These are phyloP conservation scores for Dillenia suffruticosa DNA, from an alignment of 164 flowering plant species.

Conservation along the genomic window DNA sequence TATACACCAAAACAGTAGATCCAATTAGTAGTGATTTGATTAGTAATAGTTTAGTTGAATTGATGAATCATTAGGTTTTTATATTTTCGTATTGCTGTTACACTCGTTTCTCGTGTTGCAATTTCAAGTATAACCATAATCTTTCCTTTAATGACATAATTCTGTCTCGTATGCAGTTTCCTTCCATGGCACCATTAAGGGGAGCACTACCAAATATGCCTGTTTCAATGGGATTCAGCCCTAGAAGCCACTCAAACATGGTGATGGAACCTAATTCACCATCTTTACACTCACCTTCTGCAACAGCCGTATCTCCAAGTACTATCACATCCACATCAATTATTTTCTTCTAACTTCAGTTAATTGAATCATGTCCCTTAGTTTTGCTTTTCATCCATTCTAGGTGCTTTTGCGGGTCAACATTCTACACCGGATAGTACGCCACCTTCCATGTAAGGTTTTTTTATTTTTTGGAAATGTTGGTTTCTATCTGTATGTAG, in stretches of 20 bases:
- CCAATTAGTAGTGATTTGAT: too few relatives aligned
- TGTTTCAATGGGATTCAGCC: conserved; percentile 7
- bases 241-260: not conserved
- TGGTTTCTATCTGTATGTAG: conserved; percentile 1
- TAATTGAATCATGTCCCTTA: not conserved
- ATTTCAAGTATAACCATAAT: too few relatives aligned
- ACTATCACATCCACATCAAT: conserved; percentile 3
- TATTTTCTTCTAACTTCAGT: not conserved
- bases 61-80: too few relatives aligned
- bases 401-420: conserved; percentile 10
- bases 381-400: conserved; percentile 6
- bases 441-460: conserved; percentile 21
- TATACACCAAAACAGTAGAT: too few relatives aligned
- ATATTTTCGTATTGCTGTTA: too few relatives aligned
- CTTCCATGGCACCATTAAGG: conserved; percentile 29
- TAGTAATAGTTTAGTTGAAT: too few relatives aligned
- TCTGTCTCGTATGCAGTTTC: conserved; percentile 20
- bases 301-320: conserved; percentile 17
- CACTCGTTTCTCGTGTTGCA: too few relatives aligned
- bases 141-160: too few relatives aligned
- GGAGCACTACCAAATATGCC: conserved; percentile 19
- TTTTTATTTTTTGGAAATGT: not conserved
- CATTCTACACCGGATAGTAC: conserved; percentile 8
- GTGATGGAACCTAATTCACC: too few relatives aligned
- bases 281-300: conserved; percentile 10